Base-by-base conservation (phyloP, 495 filamentous ascomycete species). In the Penicillium bovifimosum region DNA sequence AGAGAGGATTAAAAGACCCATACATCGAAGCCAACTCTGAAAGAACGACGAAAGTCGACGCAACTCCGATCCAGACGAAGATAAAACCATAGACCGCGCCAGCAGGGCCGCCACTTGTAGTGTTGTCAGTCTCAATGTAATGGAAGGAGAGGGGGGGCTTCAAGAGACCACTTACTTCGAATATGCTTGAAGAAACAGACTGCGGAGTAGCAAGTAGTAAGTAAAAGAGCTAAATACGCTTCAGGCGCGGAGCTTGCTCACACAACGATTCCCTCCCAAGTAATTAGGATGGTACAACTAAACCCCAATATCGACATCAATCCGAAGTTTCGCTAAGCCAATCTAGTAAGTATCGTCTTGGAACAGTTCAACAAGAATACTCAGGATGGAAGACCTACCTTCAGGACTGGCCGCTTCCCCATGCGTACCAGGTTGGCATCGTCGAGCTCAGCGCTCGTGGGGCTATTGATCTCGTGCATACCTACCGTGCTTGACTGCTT, bases 31-130 rank as follows among this genome's bases (percentile, higher is more conserved):
- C 74, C 57, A 75, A 35, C n/a, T 76, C 72, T 0, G 71, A 68
- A 7, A 76, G 54, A 9, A 69, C 55, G 0, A 58, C 62, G 36
- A 69, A 69, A 10, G 55, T 60, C 10, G 58, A 51, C 26, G 61
- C 54, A 9, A 59, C 61, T 5, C 74, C 71, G 3, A 58, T 27
- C 78, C 78, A 81, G 8, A 64, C 70, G 47, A 80, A 72, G 6
- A 81, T 29, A 41, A 72, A 81, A 5, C 70, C 71, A 63, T 79
- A 82, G 3, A 83, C 65, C 0, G 80, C 67, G 13, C 74, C 76
- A 0, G 72, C 76, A 0, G 78, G 72, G 3, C 80, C 80, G 13
- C 75, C 78, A 56, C 72, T 77, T n/a, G n/a, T n/a, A n/a, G 31
- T 9, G 14, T 20, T 9, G 29, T 7, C 3, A 2, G 14, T 4